These are phyloP conservation scores for Aspergillus quadricinctus DNA, from an alignment of 2,329 filamentous ascomycete genomes.

Conservation along the genomic window DNA sequence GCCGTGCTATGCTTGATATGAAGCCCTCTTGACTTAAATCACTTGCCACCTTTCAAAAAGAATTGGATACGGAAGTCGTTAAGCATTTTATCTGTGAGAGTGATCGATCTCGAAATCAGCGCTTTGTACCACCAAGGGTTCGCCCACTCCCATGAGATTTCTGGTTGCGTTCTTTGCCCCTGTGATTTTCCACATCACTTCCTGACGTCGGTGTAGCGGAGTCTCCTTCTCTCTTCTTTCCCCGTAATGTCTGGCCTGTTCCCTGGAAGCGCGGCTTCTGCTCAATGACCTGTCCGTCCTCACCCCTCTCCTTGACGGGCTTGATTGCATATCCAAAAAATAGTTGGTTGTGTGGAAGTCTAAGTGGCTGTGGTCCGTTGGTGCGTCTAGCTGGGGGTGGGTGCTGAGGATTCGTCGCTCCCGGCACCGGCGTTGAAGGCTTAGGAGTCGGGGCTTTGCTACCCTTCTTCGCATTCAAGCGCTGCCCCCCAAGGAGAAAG, in stretches of 20 bases:
- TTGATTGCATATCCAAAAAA: conserved; percentile 96
- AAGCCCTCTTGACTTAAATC: not conserved
- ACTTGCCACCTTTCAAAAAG: conserved; percentile 7
- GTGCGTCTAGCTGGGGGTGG: conserved; percentile 47
- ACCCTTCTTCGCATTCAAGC: conserved; percentile 75
- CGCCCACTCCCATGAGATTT: conserved; percentile 14
- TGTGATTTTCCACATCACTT: conserved; percentile 28
- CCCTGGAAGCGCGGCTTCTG: conserved; percentile 72
- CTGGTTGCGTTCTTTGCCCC: conserved; percentile 14
- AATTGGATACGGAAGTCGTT: not conserved
- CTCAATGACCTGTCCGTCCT: conserved; percentile 57
- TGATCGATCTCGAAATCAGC: not conserved
- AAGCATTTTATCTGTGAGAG: not conserved
- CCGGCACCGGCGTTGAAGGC: conserved; percentile 66
- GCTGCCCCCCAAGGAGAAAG: conserved; percentile 76
- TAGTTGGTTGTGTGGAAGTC: conserved; percentile 80
- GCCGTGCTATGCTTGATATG: conserved; percentile 22
- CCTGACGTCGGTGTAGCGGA: conserved; percentile 35
- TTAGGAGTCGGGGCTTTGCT: conserved; percentile 71
- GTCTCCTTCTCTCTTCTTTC: conserved; percentile 62
- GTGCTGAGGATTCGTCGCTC: conserved; percentile 46
- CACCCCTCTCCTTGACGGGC: conserved; percentile 74
- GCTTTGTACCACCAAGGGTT: conserved; percentile 13
- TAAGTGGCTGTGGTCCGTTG: conserved; percentile 80
- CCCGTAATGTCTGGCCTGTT: conserved; percentile 73